A percentile compares a stretch with the other conserved stretches of the same genome.
Conservation (phyloP, 768 basidiomycete genomes). For the Cystofilobasidium bisporidii region DNA sequence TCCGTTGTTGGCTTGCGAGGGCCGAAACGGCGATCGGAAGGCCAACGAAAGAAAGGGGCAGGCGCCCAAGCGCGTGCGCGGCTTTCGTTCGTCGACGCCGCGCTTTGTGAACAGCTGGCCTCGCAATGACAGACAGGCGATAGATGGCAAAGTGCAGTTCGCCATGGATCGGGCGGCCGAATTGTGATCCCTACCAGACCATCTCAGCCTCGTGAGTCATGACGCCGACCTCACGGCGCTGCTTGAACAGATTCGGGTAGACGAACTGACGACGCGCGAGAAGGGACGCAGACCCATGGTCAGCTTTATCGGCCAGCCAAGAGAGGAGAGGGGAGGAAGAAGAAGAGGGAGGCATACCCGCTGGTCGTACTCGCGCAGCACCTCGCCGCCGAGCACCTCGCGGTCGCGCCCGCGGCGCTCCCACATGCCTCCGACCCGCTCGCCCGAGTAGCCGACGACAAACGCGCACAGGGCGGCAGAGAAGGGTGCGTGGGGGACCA, state of each 20-base stretch:
- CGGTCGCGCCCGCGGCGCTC: slow-evolving; percentile 13
- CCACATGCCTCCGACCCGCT: not conserved
- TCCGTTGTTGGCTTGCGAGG: no score
- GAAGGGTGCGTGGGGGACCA: slow-evolving; percentile 15
- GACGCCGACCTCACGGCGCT: slow-evolving; percentile 17
- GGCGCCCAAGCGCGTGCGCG: no score
- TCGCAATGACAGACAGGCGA: no score
- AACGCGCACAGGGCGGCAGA: not conserved
- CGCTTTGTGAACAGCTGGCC: no score
- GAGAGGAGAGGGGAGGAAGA: not conserved
- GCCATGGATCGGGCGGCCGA: no score
- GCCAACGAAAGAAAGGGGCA: no score
- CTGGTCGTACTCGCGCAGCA: slow-evolving; percentile 28
- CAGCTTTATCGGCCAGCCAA: no score
- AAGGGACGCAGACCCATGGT: not conserved
- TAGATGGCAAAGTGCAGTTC: no score
- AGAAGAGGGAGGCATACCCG: slow-evolving; percentile 8
- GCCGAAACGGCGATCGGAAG: no score
- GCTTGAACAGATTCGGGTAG: slow-evolving; percentile 24
- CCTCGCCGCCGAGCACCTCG: slow-evolving; percentile 22
- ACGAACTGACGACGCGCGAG: slow-evolving; percentile 19
- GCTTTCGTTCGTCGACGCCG: no score
- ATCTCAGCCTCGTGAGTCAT: slow-evolving; percentile 25
- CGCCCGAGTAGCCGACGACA: not conserved
- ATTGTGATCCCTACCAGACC: slow-evolving; percentile 11